phyloP scores from a whole-genome alignment of 129 eudicot genomes.

The Artemisia tridentata region DNA sequence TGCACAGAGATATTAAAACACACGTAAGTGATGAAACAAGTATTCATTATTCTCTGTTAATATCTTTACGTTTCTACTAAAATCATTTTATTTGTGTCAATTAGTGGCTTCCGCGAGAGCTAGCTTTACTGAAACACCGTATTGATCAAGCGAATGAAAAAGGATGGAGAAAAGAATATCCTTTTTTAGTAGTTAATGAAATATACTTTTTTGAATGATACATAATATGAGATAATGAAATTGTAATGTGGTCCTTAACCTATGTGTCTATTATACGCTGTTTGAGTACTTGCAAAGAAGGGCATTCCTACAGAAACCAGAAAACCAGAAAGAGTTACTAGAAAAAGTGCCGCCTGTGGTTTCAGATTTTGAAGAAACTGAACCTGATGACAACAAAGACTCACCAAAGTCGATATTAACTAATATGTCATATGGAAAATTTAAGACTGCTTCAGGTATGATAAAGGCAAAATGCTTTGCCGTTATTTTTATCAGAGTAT shows the following conservation, averaged over 20 bases:
- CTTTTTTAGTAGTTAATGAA: constrained; percentile 34
- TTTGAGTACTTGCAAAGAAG: constrained; percentile 46
- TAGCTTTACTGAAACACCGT: constrained; percentile 43
- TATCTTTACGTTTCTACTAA: neutral
- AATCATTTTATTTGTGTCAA: neutral
- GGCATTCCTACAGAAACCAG: constrained; percentile 35
- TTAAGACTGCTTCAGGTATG: constrained; percentile 37
- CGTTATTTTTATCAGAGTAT: neutral
- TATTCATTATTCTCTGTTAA: constrained; percentile 3
- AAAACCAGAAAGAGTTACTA: constrained; percentile 52
- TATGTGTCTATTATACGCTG: constrained; percentile 33
- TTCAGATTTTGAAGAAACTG: constrained; percentile 46
- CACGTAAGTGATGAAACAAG: constrained; percentile 41
- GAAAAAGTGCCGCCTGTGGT: constrained; percentile 50
- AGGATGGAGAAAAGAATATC: constrained; percentile 87
- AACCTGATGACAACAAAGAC: constrained; percentile 22
- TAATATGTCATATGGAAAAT: constrained; percentile 19
- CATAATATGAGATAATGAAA: neutral
- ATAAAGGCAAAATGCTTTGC: neutral
- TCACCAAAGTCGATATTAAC: constrained; percentile 36
- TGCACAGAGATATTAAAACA: constrained; percentile 63
- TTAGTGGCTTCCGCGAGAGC: constrained; percentile 61
- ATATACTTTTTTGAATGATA: neutral
- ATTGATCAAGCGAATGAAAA: constrained; percentile 73
- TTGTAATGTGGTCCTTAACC: constrained; percentile 45